Evolutionary conservation across 2,329 filamentous ascomycete species (phyloP).

Genomic region (Cordyceps cateniannulata): DNA sequence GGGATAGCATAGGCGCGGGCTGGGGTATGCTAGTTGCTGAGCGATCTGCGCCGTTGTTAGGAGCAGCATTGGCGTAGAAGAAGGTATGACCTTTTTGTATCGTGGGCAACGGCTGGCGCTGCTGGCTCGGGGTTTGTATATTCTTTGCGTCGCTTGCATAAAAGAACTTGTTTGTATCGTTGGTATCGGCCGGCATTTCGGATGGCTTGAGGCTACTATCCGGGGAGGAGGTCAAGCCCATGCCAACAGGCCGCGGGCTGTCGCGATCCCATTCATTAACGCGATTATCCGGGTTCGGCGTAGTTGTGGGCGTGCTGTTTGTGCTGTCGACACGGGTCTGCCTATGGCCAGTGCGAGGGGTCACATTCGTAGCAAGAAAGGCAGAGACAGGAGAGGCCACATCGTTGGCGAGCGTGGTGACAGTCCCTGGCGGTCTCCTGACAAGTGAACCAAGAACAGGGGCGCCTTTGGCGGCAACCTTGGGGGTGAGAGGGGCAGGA

Average conservation of each 20-base stretch:
- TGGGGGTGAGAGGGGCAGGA: constrained; percentile 43
- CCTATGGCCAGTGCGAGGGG: constrained; percentile 69
- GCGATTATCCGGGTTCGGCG: constrained; percentile 42
- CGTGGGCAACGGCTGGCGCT: constrained; percentile 31
- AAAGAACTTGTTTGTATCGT: constrained; percentile 70
- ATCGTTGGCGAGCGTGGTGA: constrained; percentile 26
- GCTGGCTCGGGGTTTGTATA: constrained; percentile 26
- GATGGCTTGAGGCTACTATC: constrained; percentile 21
- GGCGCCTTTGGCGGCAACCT: constrained; percentile 39
- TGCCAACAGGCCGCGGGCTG: constrained; percentile 19
- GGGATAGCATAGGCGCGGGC: constrained; percentile 23
- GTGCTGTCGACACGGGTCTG: constrained; percentile 65
- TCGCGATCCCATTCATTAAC: constrained; percentile 37
- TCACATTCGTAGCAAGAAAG: constrained; percentile 62
- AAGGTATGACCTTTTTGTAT: constrained; percentile 46
- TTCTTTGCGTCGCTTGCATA: constrained; percentile 74
- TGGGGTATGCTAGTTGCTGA: constrained; percentile 22
- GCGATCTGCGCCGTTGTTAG: constrained; percentile 27
- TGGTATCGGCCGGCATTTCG: constrained; percentile 24
- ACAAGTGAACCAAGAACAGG: constrained; percentile 37
- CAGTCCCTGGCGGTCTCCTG: constrained; percentile 23
- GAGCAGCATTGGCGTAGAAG: constrained; percentile 47
- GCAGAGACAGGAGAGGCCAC: constrained; percentile 45
- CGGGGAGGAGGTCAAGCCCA: constrained; percentile 26
- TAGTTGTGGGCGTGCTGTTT: constrained; percentile 58